Evolutionary conservation across 495 filamentous ascomycete species (phyloP).

Genomic region (Aspergillus baeticus): DNA sequence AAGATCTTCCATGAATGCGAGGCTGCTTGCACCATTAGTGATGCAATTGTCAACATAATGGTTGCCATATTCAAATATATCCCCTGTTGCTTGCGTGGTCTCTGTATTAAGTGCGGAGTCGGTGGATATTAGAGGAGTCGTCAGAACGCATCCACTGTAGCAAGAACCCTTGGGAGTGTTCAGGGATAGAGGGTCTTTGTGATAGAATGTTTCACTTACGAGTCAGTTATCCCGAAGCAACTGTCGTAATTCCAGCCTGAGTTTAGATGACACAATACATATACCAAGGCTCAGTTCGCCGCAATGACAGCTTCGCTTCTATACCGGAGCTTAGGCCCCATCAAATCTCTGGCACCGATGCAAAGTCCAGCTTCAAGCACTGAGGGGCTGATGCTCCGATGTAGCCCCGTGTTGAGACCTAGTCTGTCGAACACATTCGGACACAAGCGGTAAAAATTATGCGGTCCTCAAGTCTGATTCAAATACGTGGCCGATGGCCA

Average conservation of each 20-base stretch:
- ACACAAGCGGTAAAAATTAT: no score
- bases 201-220: not conserved
- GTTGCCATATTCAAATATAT: not conserved
- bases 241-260: constrained; percentile 15
- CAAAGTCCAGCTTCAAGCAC: no score
- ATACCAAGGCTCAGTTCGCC: no score
- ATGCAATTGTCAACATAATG: not conserved
- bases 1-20: not conserved
- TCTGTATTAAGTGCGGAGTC: not conserved
- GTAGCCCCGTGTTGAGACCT: no score
- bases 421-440: no score
- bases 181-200: not conserved
- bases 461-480: no score
- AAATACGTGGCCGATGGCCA: no score
- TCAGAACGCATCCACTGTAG: not conserved
- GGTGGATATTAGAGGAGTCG: not conserved
- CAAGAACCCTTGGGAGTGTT: not conserved
- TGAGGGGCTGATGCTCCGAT: no score
- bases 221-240: not conserved
- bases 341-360: no score
- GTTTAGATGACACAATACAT: no score
- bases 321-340: no score
- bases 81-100: not conserved
- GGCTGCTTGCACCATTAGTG: not conserved
- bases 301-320: no score